phyloP scores from a whole-genome alignment of 2,329 filamentous ascomycete species.

The Curvularia hawaiiensis region DNA sequence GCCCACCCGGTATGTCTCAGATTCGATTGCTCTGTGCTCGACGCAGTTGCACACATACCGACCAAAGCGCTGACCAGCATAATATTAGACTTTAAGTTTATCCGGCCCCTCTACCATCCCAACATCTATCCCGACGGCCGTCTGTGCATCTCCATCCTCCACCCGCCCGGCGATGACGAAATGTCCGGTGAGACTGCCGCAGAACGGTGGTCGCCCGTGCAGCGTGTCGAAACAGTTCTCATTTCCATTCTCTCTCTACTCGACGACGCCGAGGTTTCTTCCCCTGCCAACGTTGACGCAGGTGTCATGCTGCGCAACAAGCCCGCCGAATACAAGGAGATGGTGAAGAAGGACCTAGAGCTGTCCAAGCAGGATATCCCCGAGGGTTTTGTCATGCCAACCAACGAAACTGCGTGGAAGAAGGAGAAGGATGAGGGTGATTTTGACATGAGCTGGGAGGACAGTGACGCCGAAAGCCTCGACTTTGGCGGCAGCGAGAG shows the following conservation, averaged over 20 bases:
- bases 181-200: slow-evolving; percentile 89
- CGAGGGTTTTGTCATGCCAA: slow-evolving; percentile 80
- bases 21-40: not conserved
- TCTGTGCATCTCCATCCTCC: slow-evolving; percentile 95
- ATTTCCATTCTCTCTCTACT: slow-evolving; percentile 90
- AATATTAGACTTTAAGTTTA: slow-evolving; percentile 75
- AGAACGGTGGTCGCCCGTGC: slow-evolving; percentile 92
- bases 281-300: slow-evolving; percentile 93
- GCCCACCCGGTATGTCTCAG: slow-evolving; percentile 66
- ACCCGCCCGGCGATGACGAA: slow-evolving; percentile 87
- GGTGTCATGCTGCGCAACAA: slow-evolving; percentile 82
- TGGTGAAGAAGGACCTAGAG: slow-evolving; percentile 72
- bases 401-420: slow-evolving; percentile 64
- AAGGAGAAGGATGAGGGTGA: slow-evolving; percentile 72
- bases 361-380: slow-evolving; percentile 81
- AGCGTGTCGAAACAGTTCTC: slow-evolving; percentile 92
- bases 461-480: slow-evolving; percentile 60
- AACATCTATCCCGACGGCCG: slow-evolving; percentile 92
- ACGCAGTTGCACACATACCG: slow-evolving; percentile 2
- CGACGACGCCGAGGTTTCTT: slow-evolving; percentile 91
- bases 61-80: slow-evolving; percentile 12
- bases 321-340: slow-evolving; percentile 69
- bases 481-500: slow-evolving; percentile 71
- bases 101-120: slow-evolving; percentile 81
- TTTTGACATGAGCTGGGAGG: slow-evolving; percentile 52